These are phyloP conservation scores for Ormosia semicastrata DNA, from an alignment of 306 rosid genomes.

Conservation along the genomic window DNA sequence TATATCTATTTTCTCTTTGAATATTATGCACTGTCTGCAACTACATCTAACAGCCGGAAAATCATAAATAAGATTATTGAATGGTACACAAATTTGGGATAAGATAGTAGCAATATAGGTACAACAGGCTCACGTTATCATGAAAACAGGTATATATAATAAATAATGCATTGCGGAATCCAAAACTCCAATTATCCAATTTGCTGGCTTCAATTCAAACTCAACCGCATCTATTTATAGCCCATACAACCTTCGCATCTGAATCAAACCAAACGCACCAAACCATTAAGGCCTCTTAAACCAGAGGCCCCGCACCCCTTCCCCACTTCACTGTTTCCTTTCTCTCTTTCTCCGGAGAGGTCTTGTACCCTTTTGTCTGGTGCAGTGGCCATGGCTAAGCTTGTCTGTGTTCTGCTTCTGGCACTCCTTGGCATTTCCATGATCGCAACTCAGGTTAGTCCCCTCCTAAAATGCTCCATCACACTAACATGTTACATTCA, in stretches of 20 bases:
- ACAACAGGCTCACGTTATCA: slow-evolving; percentile 6
- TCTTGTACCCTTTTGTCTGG: background rate
- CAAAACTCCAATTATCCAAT: slow-evolving; percentile 16
- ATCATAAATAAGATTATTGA: slow-evolving; percentile 1
- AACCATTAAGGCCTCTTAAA: slow-evolving; percentile 13
- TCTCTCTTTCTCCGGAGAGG: background rate
- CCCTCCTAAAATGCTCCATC: background rate
- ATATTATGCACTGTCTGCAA: background rate
- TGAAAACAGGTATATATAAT: background rate
- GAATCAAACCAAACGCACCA: slow-evolving; percentile 31
- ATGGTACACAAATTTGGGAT: background rate
- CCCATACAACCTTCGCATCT: slow-evolving; percentile 16
- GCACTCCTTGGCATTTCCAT: slow-evolving; percentile 52
- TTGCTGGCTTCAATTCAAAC: background rate
- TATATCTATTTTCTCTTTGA: background rate
- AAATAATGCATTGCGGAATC: background rate
- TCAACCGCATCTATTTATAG: slow-evolving; percentile 39
- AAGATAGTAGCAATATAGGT: slow-evolving; percentile 1
- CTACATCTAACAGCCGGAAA: background rate
- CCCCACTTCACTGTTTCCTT: background rate
- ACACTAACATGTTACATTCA: background rate
- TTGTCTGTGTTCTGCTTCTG: slow-evolving; percentile 44
- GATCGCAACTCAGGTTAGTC: slow-evolving; percentile 43
- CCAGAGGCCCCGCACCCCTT: background rate
- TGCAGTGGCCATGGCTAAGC: slow-evolving; percentile 37